phyloP scores from a whole-genome alignment of 129 eudicot species.

The Glebionis coronaria region DNA sequence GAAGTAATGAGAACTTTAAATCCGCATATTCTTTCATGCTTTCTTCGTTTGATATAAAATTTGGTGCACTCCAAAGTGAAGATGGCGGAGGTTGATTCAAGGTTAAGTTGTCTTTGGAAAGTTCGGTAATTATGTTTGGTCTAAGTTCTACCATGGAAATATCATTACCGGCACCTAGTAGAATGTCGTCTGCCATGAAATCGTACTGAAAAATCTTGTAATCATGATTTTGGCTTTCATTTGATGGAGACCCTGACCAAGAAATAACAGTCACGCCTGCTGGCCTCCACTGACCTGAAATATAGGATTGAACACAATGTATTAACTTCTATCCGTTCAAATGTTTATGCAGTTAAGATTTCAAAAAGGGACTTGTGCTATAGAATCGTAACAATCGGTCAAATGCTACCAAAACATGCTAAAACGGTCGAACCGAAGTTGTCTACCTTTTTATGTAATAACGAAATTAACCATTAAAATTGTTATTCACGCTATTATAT shows the following conservation, averaged over 20 bases:
- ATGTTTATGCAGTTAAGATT: no score
- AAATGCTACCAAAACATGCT: no score
- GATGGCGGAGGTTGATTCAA: slow-evolving; percentile 15
- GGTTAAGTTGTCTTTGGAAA: slow-evolving; percentile 38
- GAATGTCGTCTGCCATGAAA: slow-evolving; percentile 57
- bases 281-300: slow-evolving; percentile 83
- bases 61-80: slow-evolving; percentile 1
- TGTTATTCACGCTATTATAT: background rate
- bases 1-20: slow-evolving; percentile 61
- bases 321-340: background rate
- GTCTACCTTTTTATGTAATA: background rate
- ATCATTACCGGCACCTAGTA: slow-evolving; percentile 73
- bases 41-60: slow-evolving; percentile 54
- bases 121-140: slow-evolving; percentile 47
- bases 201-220: slow-evolving; percentile 37
- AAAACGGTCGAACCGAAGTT: background rate
- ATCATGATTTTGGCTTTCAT: slow-evolving; percentile 15
- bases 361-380: no score
- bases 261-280: slow-evolving; percentile 44
- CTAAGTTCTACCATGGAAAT: slow-evolving; percentile 70
- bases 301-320: background rate
- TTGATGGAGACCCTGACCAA: slow-evolving; percentile 21
- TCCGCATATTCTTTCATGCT: slow-evolving; percentile 93
- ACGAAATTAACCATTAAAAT: background rate
- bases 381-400: no score